Evolutionary conservation across 2,329 filamentous ascomycete genomes (phyloP).

Genomic region (Ascochyta rabiei): DNA sequence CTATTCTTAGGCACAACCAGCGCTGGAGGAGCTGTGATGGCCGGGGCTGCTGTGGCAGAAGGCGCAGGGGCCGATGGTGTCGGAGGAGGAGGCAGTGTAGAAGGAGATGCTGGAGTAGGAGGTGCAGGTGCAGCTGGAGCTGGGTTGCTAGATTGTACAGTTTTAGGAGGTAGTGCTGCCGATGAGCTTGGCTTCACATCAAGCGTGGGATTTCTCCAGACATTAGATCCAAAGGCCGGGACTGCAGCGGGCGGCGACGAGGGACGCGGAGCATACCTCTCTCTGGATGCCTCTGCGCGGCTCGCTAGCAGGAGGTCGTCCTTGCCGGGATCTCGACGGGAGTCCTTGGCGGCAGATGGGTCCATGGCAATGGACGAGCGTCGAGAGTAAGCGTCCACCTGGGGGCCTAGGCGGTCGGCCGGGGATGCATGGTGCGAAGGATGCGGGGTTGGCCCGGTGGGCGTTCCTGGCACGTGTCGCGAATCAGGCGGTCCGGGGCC

Average conservation of each 20-base stretch:
- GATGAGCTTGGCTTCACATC: slow-evolving; percentile 39
- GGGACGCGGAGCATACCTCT: slow-evolving; percentile 54
- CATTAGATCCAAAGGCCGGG: slow-evolving; percentile 60
- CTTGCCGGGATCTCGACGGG: slow-evolving; percentile 50
- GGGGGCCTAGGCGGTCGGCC: slow-evolving; percentile 39
- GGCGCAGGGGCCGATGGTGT: slow-evolving; percentile 26
- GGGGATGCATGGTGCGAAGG: slow-evolving; percentile 41
- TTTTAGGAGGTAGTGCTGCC: slow-evolving; percentile 37
- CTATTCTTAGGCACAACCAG: slow-evolving; percentile 28
- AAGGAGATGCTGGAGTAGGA: slow-evolving; percentile 24
- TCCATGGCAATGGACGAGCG: slow-evolving; percentile 47
- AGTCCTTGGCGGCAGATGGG: slow-evolving; percentile 39
- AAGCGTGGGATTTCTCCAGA: slow-evolving; percentile 50
- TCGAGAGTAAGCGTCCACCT: slow-evolving; percentile 43
- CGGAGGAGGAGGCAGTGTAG: slow-evolving; percentile 33
- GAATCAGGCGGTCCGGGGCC: slow-evolving; percentile 34
- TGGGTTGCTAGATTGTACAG: slow-evolving; percentile 27
- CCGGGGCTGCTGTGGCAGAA: slow-evolving; percentile 21
- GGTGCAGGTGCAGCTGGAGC: slow-evolving; percentile 25
- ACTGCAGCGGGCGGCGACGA: slow-evolving; percentile 62
- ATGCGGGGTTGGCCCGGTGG: slow-evolving; percentile 42
- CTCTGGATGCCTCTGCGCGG: slow-evolving; percentile 54
- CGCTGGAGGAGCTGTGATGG: slow-evolving; percentile 30
- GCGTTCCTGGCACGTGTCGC: slow-evolving; percentile 42
- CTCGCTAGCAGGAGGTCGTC: slow-evolving; percentile 54